These are phyloP conservation scores for Metarhizium rileyi DNA, from an alignment of 2,329 filamentous ascomycete species.

Conservation along the genomic window DNA sequence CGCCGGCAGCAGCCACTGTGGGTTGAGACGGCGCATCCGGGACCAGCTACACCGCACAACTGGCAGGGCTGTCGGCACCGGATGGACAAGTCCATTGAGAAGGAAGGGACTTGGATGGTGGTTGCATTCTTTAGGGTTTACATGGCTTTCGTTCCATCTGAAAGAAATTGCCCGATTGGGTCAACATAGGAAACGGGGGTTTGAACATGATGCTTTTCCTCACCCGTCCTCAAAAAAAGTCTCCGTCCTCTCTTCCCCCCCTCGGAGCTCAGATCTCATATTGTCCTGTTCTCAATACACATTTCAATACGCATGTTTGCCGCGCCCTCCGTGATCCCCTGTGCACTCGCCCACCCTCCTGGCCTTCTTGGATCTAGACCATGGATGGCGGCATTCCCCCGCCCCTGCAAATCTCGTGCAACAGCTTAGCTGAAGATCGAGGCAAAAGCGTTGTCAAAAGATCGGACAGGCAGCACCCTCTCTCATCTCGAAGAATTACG, in stretches of 20 bases:
- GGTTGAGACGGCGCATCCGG: background rate
- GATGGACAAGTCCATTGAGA: too few species aligned
- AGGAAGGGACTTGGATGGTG: background rate
- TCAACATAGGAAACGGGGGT: background rate
- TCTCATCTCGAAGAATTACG: background rate
- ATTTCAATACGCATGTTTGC: background rate
- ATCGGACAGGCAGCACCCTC: background rate
- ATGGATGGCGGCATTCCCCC: background rate
- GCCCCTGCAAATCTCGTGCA: background rate
- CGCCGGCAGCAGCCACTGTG: background rate
- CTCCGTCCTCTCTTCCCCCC: background rate
- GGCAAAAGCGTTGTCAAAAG: background rate
- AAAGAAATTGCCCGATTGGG: background rate
- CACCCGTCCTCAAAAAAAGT: too few species aligned
- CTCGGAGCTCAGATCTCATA: background rate
- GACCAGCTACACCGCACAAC: too few species aligned
- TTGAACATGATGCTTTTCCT: too few species aligned
- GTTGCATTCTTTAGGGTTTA: background rate
- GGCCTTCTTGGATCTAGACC: background rate
- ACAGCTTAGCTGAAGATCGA: background rate
- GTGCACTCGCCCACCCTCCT: background rate
- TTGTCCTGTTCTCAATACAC: background rate
- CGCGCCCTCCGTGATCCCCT: background rate
- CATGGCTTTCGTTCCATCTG: background rate
- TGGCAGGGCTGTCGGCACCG: too few species aligned